Evolutionary conservation across 306 rosid genomes (phyloP).

Genomic region (Prunus kanzakura): DNA sequence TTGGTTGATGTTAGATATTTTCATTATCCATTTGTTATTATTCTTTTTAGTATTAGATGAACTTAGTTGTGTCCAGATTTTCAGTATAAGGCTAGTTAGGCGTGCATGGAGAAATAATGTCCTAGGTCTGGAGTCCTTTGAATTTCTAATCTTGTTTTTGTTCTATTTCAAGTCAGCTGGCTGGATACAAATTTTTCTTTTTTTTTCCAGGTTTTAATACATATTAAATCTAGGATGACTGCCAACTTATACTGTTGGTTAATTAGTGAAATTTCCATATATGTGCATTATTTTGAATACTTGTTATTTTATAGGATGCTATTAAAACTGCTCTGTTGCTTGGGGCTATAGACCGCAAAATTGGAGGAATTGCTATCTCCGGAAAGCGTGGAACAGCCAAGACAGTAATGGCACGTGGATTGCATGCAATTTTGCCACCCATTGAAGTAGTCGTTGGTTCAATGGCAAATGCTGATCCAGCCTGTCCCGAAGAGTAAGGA

Average conservation of each 20-base stretch:
- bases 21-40: background rate
- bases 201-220: background rate
- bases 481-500: slow-evolving; percentile 87
- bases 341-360: slow-evolving; percentile 79
- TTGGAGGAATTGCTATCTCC: slow-evolving; percentile 93
- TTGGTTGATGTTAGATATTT: no score
- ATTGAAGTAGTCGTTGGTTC: slow-evolving; percentile 87
- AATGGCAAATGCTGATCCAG: slow-evolving; percentile 86
- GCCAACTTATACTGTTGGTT: background rate
- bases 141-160: background rate
- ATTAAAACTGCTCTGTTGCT: slow-evolving; percentile 91
- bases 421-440: slow-evolving; percentile 89
- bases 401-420: slow-evolving; percentile 92
- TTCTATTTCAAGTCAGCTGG: background rate
- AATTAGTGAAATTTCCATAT: background rate
- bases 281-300: slow-evolving; percentile 6
- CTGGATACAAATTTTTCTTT: background rate
- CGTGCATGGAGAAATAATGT: background rate
- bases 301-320: slow-evolving; percentile 63
- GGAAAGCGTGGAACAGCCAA: slow-evolving; percentile 95
- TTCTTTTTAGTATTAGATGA: background rate
- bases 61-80: background rate
- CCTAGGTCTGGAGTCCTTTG: background rate
- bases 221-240: background rate
- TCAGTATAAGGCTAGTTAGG: background rate